phyloP scores from a whole-genome alignment of 441 rosid species.

The Bruguiera hainesii region DNA sequence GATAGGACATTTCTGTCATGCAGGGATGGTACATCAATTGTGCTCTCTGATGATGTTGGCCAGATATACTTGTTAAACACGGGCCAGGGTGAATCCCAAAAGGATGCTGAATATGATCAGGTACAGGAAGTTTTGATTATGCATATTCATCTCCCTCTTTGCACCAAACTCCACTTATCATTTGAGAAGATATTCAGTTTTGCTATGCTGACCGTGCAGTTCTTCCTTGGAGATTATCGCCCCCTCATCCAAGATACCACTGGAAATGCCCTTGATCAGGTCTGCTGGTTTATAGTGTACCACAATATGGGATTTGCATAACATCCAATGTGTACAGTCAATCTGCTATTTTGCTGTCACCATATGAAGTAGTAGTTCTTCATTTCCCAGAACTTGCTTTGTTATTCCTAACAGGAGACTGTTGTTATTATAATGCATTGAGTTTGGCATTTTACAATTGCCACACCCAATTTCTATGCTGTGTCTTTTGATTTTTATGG shows the following conservation, averaged over 20 bases:
- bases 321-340: not conserved
- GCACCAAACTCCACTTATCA: not conserved
- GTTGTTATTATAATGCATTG: too few species aligned
- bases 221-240: conserved; percentile 97
- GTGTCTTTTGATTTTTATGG: not conserved
- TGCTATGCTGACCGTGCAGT: conserved; percentile 45
- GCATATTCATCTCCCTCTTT: not conserved
- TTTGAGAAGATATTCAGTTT: not conserved
- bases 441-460: not conserved
- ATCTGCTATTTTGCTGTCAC: too few species aligned
- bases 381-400: too few species aligned
- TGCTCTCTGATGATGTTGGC: conserved; percentile 99
- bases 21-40: conserved; percentile 98
- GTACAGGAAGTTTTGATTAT: conserved; percentile 28
- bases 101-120: conserved; percentile 98
- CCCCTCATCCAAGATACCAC: conserved; percentile 74
- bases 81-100: conserved; percentile 96
- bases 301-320: conserved; percentile 2
- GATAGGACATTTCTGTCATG: conserved; percentile 14
- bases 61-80: conserved; percentile 83
- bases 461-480: not conserved
- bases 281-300: conserved; percentile 30
- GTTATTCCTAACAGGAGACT: too few species aligned
- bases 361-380: too few species aligned
- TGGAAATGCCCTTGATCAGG: conserved; percentile 96